phyloP scores from a whole-genome alignment of 768 basidiomycete species.

The Suillus placidus region DNA sequence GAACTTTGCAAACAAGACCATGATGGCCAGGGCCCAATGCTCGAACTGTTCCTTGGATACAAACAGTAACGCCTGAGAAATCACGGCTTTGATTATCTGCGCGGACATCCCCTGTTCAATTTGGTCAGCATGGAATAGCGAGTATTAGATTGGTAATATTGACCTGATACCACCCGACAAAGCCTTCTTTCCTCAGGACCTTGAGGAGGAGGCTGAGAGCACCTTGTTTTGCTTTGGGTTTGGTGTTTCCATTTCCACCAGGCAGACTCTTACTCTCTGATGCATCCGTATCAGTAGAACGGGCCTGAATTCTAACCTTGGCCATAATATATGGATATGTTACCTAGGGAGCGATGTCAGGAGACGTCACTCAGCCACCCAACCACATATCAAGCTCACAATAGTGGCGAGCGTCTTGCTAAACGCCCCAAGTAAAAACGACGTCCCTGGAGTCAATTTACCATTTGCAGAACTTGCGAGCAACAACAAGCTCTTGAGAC shows the following conservation, averaged over 20 bases:
- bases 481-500: constrained; percentile 77
- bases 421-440: constrained; percentile 86
- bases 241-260: neutral
- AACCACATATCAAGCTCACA: constrained; percentile 48
- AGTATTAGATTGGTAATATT: constrained; percentile 2
- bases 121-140: constrained; percentile 6
- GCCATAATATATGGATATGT: constrained; percentile 97
- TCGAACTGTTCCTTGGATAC: constrained; percentile 98
- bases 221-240: constrained; percentile 51
- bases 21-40: constrained; percentile 75
- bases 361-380: neutral
- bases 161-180: constrained; percentile 96
- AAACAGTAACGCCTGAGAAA: constrained; percentile 94
- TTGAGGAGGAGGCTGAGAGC: constrained; percentile 76
- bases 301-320: constrained; percentile 94
- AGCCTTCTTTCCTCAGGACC: constrained; percentile 76
- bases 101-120: constrained; percentile 85
- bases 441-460: constrained; percentile 76
- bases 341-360: constrained; percentile 50
- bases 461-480: constrained; percentile 52
- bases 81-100: constrained; percentile 93
- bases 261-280: constrained; percentile 41
- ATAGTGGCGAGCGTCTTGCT: constrained; percentile 97
- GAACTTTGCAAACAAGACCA: constrained; percentile 51
- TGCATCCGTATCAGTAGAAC: constrained; percentile 56